These are phyloP conservation scores for Wickerhamiella pararugosa DNA, from an alignment of 1,139 yeast species.

Conservation along the genomic window DNA sequence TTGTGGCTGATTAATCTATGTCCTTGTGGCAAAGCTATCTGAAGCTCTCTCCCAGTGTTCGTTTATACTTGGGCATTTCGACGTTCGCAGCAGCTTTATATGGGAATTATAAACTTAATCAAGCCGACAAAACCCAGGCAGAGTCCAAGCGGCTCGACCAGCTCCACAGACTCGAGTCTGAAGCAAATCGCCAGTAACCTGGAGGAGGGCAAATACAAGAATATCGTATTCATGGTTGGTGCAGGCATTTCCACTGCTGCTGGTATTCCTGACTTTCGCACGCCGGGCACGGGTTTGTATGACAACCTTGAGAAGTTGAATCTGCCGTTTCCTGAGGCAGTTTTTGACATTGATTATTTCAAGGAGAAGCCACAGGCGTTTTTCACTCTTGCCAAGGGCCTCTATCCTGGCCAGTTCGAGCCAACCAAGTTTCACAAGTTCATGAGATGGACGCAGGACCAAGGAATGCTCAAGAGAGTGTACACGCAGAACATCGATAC, in stretches of 20 bases:
- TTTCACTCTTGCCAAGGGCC: slow-evolving; percentile 66
- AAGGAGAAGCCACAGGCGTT: slow-evolving; percentile 65
- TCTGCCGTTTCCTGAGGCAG: slow-evolving; percentile 89
- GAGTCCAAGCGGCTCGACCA: slow-evolving; percentile 1
- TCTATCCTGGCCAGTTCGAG: slow-evolving; percentile 72
- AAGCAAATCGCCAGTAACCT: slow-evolving; percentile 20
- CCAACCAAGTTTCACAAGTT: slow-evolving; percentile 75
- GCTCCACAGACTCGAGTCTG: slow-evolving; percentile 5
- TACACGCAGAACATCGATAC: slow-evolving; percentile 93
- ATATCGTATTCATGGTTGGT: slow-evolving; percentile 37
- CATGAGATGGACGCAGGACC: slow-evolving; percentile 49
- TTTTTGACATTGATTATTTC: slow-evolving; percentile 78
- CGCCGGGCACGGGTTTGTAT: slow-evolving; percentile 83
- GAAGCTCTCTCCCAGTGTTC: background rate
- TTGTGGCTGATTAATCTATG: too few relatives aligned
- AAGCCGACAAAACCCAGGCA: background rate
- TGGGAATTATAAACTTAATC: background rate
- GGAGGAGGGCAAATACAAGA: slow-evolving; percentile 17
- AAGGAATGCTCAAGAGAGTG: slow-evolving; percentile 45
- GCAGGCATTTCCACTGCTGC: slow-evolving; percentile 91
- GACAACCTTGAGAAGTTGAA: slow-evolving; percentile 60
- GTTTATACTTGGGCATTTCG: slow-evolving; percentile 14
- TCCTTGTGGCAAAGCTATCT: background rate
- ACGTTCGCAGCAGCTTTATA: slow-evolving; percentile 15
- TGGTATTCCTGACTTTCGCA: slow-evolving; percentile 89